Base-by-base conservation (phyloP, 2,329 filamentous ascomycete genomes). In the Cladophialophora psammophila region DNA sequence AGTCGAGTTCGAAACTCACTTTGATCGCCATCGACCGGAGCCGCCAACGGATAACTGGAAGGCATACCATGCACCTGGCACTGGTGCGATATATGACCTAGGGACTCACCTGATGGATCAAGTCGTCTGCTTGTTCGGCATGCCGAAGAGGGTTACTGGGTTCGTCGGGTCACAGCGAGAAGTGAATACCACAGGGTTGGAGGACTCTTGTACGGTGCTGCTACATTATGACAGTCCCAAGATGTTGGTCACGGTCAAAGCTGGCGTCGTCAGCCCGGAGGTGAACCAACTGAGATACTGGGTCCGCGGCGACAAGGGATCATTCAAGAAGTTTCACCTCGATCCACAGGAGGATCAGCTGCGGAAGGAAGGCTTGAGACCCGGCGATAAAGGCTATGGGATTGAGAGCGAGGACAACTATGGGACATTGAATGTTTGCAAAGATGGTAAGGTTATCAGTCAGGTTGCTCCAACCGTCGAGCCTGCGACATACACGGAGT, bases 31-130 rank as follows among this genome's bases (percentile, higher is more conserved):
- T 79, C 86, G 88, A 18, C 83, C 89, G 13, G 82, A 83, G 35
- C 81, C 84, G 45, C 86, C 88, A 5, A 67, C 76, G 20, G 76
- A 82, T 64, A 83, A 80, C 58, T 94, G 91, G 91, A 93, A 93
- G 82, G 86, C 84, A 45, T 81, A 90, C 62, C 79, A 82, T 35
- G 85, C 90, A 18, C 82, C 88, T 15, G 91, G 88, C 10, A 88
- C 89, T 45, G 89, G 90, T 40, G 88, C 83, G 26, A 80, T 93
- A 26, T 94, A 90, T 74, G 91, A 94, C 74, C 82, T 94, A 1
- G 91, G 91, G 52, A 88, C 89, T 4, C 91, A 94, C 76, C 81
- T 94, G 58, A 82, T 94, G 59, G 91, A 94, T 77, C 91, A 94
- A 79, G 88, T 85, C 1, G 90, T 91, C 75, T 79, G 85, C 45